Evolutionary conservation across 371 early-diverging fungal species (phyloP), one percentile per base, ranked within the genome.

Genomic region (Synchytrium microbalum): DNA sequence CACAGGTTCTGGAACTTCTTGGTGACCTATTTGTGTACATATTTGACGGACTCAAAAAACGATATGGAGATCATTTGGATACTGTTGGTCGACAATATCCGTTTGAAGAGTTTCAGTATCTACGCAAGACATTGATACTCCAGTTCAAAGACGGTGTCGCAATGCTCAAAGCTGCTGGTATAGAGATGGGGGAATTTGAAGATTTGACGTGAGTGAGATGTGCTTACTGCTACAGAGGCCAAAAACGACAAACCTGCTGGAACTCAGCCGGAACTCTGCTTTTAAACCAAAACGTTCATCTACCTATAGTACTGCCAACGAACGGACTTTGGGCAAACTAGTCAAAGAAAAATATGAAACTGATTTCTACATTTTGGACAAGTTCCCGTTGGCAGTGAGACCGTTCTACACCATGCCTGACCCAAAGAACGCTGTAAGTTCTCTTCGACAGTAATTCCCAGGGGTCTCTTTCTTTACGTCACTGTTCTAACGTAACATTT

Each of bases 351-450:
- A 94, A 82, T 95, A 96, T 78, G 78, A 88, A 68, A 96, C 96
- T 30, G 99, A 99, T 79, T 96, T 99, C 67, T 99, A 93, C 84
- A 95, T 98, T 73, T 79, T 99, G 61, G 98, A 97, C 86, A 99
- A 99, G 80, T 99, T 99, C 90, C 99, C 99, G 38, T 78, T 91
- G 64, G 86, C 76, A 2, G 90, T 95, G 28, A 88, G 99, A 60
- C 98, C 99, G 29, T 99, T 99, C 87, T 99, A 99, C 86, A 99
- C 99, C 28, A 98, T 97, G 92, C 95, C 95, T 32, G 94, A 97
- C 79, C 90, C 96, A 29, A 69, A 80, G 30, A 78, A 88, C 66
- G 85, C 88, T 61, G 79, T 84, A 72, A 51, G 67, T 59, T 13
- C 14, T 1, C 13, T 1, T 56, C 19, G 1, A 51, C 31, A 16